Evolutionary conservation across 768 basidiomycete genomes (phyloP), one percentile per base, ranked within the genome.

Genomic region (Tricholoma flavovirens): DNA sequence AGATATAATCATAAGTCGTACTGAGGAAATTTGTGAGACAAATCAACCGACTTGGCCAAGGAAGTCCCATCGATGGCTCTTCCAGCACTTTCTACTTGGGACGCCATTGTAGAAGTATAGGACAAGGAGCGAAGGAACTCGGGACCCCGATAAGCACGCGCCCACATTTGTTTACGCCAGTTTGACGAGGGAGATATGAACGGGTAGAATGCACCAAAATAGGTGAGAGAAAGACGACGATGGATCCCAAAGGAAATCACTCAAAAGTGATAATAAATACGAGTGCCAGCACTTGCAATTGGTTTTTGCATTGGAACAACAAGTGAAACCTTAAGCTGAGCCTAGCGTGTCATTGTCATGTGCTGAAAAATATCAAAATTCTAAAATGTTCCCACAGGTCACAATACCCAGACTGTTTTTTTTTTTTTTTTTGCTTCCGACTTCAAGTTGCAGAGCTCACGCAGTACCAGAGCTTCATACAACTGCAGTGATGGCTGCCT

Each of bases 11-110:
- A 56, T 48, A 21, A 21, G n/a, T 26, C 29, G 43, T 17, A 14
- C 55, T 54, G 56, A 50, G 56, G 49, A 10, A 36, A 49, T 26
- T 32, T 33, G 35, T 29, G 46, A 49, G 26, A 48, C 53, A 15
- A 30, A 55, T 24, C 53, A 38, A 75, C 77, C 54, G 63, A 94
- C 94, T 90, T 93, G 68, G 95, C 90, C 60, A 94, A 72, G 46
- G 79, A 81, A 46, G 80, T 88, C 15, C 95, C 95, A 61, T 97
- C 91, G 67, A 98, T 93, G 64, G 89, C 66, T 59, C 72, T 77
- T 61, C 74, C 72, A 55, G 71, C 61, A 51, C 19, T 19, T 42
- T 63, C 51, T 55, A 62, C 50, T 53, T 65, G 62, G 55, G 71
- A 64, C 22, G 74, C 60, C 75, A 78, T 78, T 49, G 68, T 67